Evolutionary conservation across 352 stramenopile species (phyloP).

Genomic region (Globisporangium takayamanum): DNA sequence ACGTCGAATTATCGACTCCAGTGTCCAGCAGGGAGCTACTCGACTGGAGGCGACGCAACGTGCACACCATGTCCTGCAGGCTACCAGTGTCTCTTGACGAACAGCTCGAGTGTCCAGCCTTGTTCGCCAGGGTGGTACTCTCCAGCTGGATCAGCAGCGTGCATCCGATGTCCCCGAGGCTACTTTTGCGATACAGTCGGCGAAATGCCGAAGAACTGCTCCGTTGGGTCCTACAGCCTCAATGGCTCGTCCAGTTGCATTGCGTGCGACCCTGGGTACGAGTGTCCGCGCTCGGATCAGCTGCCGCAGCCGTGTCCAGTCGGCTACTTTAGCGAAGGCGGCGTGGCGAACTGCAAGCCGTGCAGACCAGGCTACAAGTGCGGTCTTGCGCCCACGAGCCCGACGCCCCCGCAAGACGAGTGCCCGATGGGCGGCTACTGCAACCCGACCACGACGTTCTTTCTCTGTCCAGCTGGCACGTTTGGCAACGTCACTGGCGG

Average conservation of each 20-base stretch:
- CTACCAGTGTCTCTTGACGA: constrained; percentile 64
- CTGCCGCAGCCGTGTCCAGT: constrained; percentile 76
- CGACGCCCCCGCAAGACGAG: constrained; percentile 77
- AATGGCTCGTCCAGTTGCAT: constrained; percentile 59
- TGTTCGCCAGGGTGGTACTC: constrained; percentile 72
- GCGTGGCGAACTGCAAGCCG: constrained; percentile 49
- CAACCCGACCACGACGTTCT: constrained; percentile 79
- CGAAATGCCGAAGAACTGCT: constrained; percentile 63
- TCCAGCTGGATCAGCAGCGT: constrained; percentile 37
- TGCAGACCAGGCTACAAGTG: constrained; percentile 79
- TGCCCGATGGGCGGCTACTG: constrained; percentile 88
- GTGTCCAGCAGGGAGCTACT: constrained; percentile 55
- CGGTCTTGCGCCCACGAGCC: constrained; percentile 61
- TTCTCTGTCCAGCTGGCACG: constrained; percentile 81
- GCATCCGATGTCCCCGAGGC: constrained; percentile 71
- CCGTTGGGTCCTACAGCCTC: constrained; percentile 74
- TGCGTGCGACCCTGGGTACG: constrained; percentile 73
- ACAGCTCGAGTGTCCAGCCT: constrained; percentile 45
- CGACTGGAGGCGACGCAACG: constrained; percentile 32
- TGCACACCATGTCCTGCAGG: constrained; percentile 76
- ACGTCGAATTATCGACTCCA: constrained; percentile 35
- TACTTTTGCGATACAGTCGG: constrained; percentile 70
- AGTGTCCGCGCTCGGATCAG: constrained; percentile 70
- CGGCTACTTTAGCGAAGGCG: constrained; percentile 82
- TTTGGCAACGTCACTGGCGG: constrained; percentile 80